A percentile compares a stretch with the other conserved stretches of the same genome.
Evolutionary conservation across 2,329 filamentous ascomycete genomes (phyloP).

Genomic region (Monosporascus sp.): DNA sequence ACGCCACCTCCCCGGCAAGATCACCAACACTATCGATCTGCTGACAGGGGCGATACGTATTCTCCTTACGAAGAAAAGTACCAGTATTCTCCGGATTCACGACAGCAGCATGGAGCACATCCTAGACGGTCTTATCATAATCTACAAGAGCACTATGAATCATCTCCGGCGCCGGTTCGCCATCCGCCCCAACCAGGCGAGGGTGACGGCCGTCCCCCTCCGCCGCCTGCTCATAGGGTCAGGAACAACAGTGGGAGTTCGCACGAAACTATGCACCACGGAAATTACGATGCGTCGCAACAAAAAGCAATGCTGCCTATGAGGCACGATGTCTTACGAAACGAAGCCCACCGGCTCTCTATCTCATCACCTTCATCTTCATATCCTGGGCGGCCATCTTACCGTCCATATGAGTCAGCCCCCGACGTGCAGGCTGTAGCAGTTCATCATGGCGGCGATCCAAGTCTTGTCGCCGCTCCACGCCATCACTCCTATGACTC

Average conservation of each 20-base stretch:
- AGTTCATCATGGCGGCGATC: slow-evolving; percentile 28
- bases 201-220: slow-evolving; percentile 43
- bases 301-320: slow-evolving; percentile 43
- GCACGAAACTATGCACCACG: slow-evolving; percentile 36
- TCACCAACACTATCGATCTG: slow-evolving; percentile 19
- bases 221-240: slow-evolving; percentile 50
- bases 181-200: slow-evolving; percentile 32
- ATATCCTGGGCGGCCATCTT: slow-evolving; percentile 50
- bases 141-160: slow-evolving; percentile 13
- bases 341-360: slow-evolving; percentile 51
- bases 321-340: slow-evolving; percentile 54
- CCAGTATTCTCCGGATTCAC: slow-evolving; percentile 28
- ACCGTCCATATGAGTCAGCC: slow-evolving; percentile 46
- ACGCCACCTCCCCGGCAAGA: slow-evolving; percentile 35
- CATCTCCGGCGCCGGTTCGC: slow-evolving; percentile 13
- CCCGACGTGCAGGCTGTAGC: slow-evolving; percentile 30
- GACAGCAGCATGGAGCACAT: slow-evolving; percentile 24
- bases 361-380: slow-evolving; percentile 30
- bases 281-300: slow-evolving; percentile 34
- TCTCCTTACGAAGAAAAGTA: slow-evolving; percentile 22
- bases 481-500: slow-evolving; percentile 49
- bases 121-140: slow-evolving; percentile 14
- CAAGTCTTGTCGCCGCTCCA: slow-evolving; percentile 31
- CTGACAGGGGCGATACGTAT: slow-evolving; percentile 19
- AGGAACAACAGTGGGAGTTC: slow-evolving; percentile 39